Evolutionary conservation across 768 basidiomycete species (phyloP), one percentile per base, ranked within the genome.

Genomic region (Russula virescens): DNA sequence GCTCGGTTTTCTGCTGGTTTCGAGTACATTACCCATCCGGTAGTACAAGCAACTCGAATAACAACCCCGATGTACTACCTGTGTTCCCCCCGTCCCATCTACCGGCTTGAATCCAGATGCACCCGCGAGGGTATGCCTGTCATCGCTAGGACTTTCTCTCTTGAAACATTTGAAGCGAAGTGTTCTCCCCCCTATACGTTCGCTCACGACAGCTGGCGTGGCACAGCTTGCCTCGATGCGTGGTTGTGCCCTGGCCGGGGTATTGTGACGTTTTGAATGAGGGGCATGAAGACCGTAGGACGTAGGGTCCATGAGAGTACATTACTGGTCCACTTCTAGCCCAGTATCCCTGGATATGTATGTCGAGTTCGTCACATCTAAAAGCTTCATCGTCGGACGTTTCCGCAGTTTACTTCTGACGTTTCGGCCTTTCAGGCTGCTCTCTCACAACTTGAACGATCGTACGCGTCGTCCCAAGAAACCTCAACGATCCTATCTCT

Each of bases 71-170:
- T 62, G 57, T 66, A 70, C 46, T 61, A 34, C 35, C 9, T 58
- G 64, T 28, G 21, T 40, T 16, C 42, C 35, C 9, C 19, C 52
- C 2, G 46, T 60, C 61, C 42, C 55, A 10, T 5, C 58, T 26
- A 16, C 52, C 47, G 50, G 63, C 40, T 40, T 90, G 54, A 82
- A 86, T 54, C 84, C 91, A 5, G 94, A 95, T 71, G 80, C 82
- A 2, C 88, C 97, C 19, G 86, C 93, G 5, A 87, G 91, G 1
- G 87, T 91, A 1, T 98, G 96, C 95, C 83, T 98, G 11, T 83
- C 88, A 38, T 94, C 93, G 10, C 81, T 98, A n/a, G 89, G 92
- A 0, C 85, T 89, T 50, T 81, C 87, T 14, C 82, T 94, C 49
- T 78, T 96, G 42, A 78, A 82, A 2, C 82, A 94, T 70, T 77